Evolutionary conservation across 2,329 filamentous ascomycete species (phyloP).

Genomic region (Scopulariopsis brevicaulis): DNA sequence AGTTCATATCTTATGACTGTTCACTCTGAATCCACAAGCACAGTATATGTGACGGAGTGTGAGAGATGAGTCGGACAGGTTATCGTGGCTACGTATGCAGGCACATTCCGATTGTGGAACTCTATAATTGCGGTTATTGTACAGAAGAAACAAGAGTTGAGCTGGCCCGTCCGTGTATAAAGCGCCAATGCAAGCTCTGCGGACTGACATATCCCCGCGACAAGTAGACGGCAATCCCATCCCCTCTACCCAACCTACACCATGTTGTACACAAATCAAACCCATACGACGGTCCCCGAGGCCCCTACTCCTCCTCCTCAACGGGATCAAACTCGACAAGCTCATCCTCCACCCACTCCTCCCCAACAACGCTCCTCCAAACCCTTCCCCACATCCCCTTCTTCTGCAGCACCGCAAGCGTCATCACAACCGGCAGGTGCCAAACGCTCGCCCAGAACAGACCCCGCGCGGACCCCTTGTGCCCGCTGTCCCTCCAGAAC

Average conservation of each 20-base stretch:
- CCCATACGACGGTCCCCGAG: neutral
- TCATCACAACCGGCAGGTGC: slow-evolving; percentile 84
- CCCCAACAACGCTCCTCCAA: slow-evolving; percentile 58
- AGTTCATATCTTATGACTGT: neutral
- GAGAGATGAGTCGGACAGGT: neutral
- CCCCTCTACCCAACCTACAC: neutral
- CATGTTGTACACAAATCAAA: neutral
- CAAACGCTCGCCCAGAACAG: slow-evolving; percentile 97
- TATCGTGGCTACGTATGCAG: neutral
- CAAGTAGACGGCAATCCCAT: neutral
- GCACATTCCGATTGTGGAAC: neutral
- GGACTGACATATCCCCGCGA: neutral
- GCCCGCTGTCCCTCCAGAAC: slow-evolving; percentile 72
- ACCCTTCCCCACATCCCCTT: slow-evolving; percentile 81
- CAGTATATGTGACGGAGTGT: neutral
- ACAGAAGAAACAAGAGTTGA: slow-evolving; percentile 4
- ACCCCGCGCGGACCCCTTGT: slow-evolving; percentile 67
- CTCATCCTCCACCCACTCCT: slow-evolving; percentile 50
- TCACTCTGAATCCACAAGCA: neutral
- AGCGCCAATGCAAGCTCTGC: neutral
- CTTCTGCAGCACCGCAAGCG: slow-evolving; percentile 85
- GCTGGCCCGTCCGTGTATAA: neutral
- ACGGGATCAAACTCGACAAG: slow-evolving; percentile 20
- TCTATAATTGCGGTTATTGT: neutral
- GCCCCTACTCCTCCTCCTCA: neutral